Base-by-base conservation (phyloP, 305 asterid species). In the Plantago coronopus region DNA sequence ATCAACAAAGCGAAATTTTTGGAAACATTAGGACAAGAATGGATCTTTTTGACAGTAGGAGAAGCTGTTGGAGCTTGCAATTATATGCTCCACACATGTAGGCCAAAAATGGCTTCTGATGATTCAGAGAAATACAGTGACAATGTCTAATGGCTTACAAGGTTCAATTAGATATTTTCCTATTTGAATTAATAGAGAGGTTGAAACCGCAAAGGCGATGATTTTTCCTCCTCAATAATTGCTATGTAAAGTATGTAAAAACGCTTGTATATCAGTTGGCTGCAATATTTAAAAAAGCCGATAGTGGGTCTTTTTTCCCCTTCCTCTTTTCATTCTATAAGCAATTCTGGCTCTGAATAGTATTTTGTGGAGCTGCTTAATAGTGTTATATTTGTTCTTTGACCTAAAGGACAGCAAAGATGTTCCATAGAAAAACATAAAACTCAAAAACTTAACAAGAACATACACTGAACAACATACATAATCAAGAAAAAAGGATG, bases 61-160 rank as follows among this genome's bases (percentile, higher is more conserved):
- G 95, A 91, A 48, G 96, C 98, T 18, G 96, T 88, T 17, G 91
- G 79, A 31, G 94, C 94, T 21, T 88, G 95, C 75, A 83, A 81
- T 23, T 91, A 76, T 69, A 81, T 83, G 86, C 88, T 91, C 13
- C 96, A 88, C 54, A 57, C 84, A 14, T 75, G 67, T 78, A 82
- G 79, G 38, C 70, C 87, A 2, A 75, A 73, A 54, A 59, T 75
- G 45, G 25, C 34, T 20, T 46, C 70, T 19, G 79, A 79, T 34
- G 73, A 45, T 16, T 34, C 77, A 5, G 66, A 69, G 9, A 84
- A 79, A 48, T 83, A 81, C 77, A 85, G 87, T 76, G 74, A 63
- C 61, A 76, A 70, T 56, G 95, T 78, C 54, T 82, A 50, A 50
- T 20, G 15, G 31, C 40, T n/a, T 40, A 42, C 21, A 49, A 20